phyloP scores from a whole-genome alignment of 352 stramenopile species.

The Globisporangium spiculum region DNA sequence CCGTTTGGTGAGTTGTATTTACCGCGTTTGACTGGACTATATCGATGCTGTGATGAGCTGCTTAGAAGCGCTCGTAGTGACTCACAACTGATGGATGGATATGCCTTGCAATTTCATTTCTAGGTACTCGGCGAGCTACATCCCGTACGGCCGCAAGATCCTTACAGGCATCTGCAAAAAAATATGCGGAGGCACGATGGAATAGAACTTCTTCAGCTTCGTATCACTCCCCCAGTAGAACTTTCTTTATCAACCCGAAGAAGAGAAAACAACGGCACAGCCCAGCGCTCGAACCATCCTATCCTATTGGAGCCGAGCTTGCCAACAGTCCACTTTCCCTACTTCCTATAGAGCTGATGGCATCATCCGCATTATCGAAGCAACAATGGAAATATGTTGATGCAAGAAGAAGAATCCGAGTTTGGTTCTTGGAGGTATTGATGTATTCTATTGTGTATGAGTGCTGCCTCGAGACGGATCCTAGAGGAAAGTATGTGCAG shows the following conservation, averaged over 20 bases:
- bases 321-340: too few species aligned
- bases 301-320: too few species aligned
- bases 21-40: not conserved
- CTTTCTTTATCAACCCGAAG: not conserved
- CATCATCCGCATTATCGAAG: too few species aligned
- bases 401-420: too few species aligned
- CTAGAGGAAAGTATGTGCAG: conserved; percentile 6
- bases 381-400: too few species aligned
- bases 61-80: not conserved
- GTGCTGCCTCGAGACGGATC: not conserved
- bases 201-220: conserved; percentile 9
- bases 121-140: conserved; percentile 83
- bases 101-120: not conserved
- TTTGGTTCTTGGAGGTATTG: too few species aligned
- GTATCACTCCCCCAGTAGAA: not conserved
- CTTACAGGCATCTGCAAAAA: conserved; percentile 65
- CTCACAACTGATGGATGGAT: not conserved
- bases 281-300: not conserved
- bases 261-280: not conserved
- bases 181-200: conserved; percentile 38
- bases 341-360: too few species aligned
- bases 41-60: not conserved
- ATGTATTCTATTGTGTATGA: not conserved
- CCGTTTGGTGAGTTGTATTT: conserved; percentile 48
- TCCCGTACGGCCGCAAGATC: conserved; percentile 83